Conservation (phyloP, 2,329 filamentous ascomycete genomes). For the Colletotrichum musicola region DNA sequence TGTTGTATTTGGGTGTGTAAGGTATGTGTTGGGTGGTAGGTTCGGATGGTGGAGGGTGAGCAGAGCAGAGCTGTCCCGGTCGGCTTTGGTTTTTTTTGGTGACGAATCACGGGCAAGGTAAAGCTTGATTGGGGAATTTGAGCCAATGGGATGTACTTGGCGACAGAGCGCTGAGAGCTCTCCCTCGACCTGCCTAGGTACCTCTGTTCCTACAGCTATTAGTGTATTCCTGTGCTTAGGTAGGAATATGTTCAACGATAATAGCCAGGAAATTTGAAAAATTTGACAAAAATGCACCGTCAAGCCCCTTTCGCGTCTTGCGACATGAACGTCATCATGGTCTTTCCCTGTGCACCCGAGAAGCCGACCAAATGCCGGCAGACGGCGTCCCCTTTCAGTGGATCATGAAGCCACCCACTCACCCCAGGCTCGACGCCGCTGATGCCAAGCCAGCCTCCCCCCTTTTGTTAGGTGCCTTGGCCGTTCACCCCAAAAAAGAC, state of each 20-base stretch:
- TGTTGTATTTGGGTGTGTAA: background rate
- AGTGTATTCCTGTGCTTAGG: no score
- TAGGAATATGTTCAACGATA: background rate
- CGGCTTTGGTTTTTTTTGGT: conserved; percentile 17
- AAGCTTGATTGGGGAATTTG: conserved; percentile 14
- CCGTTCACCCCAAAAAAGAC: background rate
- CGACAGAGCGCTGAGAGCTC: background rate
- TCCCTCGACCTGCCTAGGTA: background rate
- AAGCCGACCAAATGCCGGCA: conserved; percentile 7
- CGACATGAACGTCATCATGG: background rate
- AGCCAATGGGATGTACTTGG: conserved; percentile 23
- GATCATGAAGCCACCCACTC: conserved; percentile 25
- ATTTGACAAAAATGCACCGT: no score
- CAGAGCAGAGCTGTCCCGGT: background rate
- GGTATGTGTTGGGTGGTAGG: background rate
- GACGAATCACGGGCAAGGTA: conserved; percentile 25
- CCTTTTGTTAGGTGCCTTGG: background rate
- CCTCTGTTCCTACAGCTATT: background rate
- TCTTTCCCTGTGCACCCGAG: background rate
- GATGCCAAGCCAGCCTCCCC: no score
- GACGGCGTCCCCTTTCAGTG: conserved; percentile 16
- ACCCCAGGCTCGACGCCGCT: no score
- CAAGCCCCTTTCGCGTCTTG: background rate
- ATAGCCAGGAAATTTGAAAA: no score
- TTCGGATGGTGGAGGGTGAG: background rate